These are phyloP conservation scores for Aspergillus fijiensis DNA, from an alignment of 2,329 filamentous ascomycete species.

Conservation along the genomic window DNA sequence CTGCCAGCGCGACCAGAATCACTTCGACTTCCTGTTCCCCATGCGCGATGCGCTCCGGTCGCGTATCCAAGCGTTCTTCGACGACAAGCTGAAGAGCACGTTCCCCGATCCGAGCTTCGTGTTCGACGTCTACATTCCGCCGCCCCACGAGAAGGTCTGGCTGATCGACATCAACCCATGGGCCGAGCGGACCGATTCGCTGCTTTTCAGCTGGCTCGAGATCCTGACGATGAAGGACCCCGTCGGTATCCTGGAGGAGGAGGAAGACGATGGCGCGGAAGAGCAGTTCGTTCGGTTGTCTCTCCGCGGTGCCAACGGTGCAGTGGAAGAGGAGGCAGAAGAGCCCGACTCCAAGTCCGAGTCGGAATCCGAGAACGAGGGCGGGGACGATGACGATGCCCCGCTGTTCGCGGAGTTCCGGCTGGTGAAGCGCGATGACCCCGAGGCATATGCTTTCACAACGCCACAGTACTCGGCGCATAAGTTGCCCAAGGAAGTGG, in stretches of 20 bases:
- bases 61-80: slow-evolving; percentile 76
- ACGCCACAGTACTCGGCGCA: slow-evolving; percentile 90
- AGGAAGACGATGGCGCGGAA: slow-evolving; percentile 33
- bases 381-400: slow-evolving; percentile 37
- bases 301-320: slow-evolving; percentile 22
- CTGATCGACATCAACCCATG: slow-evolving; percentile 95
- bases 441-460: slow-evolving; percentile 82
- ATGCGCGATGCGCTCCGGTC: slow-evolving; percentile 66
- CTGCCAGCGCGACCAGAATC: slow-evolving; percentile 84
- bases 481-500: slow-evolving; percentile 91
- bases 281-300: slow-evolving; percentile 40
- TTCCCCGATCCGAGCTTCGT: slow-evolving; percentile 83
- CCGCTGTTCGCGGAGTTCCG: slow-evolving; percentile 73
- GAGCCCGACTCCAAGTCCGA: slow-evolving; percentile 30
- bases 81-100: slow-evolving; percentile 66
- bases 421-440: slow-evolving; percentile 78
- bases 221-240: slow-evolving; percentile 66
- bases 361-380: slow-evolving; percentile 41
- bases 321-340: slow-evolving; percentile 18
- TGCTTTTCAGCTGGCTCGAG: slow-evolving; percentile 89
- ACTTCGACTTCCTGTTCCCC: slow-evolving; percentile 77
- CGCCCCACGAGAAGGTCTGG: slow-evolving; percentile 71
- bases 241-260: slow-evolving; percentile 36
- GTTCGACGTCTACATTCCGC: slow-evolving; percentile 90
- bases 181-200: slow-evolving; percentile 81